Percentiles rank a stretch among this genome's conserved stretches.
Conservation (phyloP, 2,329 filamentous ascomycete species). For the Graphilbum ipis-grandicollis region DNA sequence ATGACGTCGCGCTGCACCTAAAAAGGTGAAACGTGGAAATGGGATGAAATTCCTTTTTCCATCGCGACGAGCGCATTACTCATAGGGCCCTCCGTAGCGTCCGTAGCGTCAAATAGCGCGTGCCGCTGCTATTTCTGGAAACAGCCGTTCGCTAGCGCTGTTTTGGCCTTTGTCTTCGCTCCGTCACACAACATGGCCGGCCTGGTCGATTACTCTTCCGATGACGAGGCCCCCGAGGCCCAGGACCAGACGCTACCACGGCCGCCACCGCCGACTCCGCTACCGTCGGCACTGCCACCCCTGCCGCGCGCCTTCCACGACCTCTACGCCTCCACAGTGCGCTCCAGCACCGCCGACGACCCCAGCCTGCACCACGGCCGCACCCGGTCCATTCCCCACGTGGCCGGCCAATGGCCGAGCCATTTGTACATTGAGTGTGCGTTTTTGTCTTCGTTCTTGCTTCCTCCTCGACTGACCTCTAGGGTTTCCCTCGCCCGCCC, state of each 20-base stretch:
- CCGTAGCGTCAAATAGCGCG: too few relatives aligned
- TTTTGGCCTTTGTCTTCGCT: conserved; percentile 41
- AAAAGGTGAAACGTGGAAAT: too few relatives aligned
- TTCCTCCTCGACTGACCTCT: neutral
- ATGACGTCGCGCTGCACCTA: too few relatives aligned
- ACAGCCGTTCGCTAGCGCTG: too few relatives aligned
- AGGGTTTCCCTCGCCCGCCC: conserved; percentile 36
- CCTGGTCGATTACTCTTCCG: conserved; percentile 23
- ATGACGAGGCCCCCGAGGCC: conserved; percentile 6
- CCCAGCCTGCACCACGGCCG: conserved; percentile 73
- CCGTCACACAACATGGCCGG: neutral
- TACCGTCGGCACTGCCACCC: conserved; percentile 38
- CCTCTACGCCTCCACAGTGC: conserved; percentile 69
- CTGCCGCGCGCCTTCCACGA: conserved; percentile 72
- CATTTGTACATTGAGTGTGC: conserved; percentile 89
- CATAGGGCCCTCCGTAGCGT: too few relatives aligned
- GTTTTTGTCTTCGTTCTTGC: conserved; percentile 13
- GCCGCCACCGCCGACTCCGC: neutral
- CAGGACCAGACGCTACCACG: neutral
- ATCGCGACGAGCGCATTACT: too few relatives aligned
- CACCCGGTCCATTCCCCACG: conserved; percentile 65
- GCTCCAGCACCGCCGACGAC: conserved; percentile 64
- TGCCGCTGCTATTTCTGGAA: too few relatives aligned
- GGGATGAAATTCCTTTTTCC: too few relatives aligned
- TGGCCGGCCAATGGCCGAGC: conserved; percentile 80